Evolutionary conservation across 257 asterid species (phyloP), one percentile per base, ranked within the genome.

Genomic region (Solanum sitiens): DNA sequence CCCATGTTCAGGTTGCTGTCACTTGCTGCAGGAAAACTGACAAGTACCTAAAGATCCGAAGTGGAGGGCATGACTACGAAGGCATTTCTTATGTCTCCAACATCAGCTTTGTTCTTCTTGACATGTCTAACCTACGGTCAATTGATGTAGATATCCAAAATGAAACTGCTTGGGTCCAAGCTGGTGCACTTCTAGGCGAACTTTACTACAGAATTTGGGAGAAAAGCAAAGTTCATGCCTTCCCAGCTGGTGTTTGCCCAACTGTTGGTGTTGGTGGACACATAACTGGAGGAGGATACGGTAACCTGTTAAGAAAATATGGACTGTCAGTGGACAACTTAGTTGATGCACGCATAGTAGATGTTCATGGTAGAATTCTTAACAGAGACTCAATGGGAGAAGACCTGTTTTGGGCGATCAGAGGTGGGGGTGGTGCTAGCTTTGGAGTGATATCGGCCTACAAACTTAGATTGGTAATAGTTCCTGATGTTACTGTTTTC

Each of bases 11-110:
- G 87, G 91, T 91, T 89, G 92, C 93, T 74, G 92, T 91, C 71
- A 44, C 90, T 67, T 92, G 94, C 91, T 86, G 94, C 86, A 91
- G 87, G 77, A 80, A 89, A 30, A 83, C 89, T 27, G 84, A 70
- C 42, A 56, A 89, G 86, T 91, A 90, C 27, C 93, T 93, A 39
- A 93, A 89, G 80, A 92, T 92, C 90, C 94, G 95, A 77, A 92
- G 95, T 90, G 96, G 95, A 86, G 96, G 96, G 83, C 95, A 93
- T 42, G 96, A 93, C 84, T 93, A 89, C 44, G 95, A 93, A 73
- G 95, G 96, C 70, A 83, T 89, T 12, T 93, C 96, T 16, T 92
- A 92, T 68, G 94, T 92, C 37, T 90, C 94, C 74, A 86, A 11
- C 73, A 14, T 32, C 79, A 40, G 90, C 4, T 93, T 92, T 47